These are phyloP conservation scores for Cornus controversa DNA, from an alignment of 148 eudicot genomes.

Conservation along the genomic window DNA sequence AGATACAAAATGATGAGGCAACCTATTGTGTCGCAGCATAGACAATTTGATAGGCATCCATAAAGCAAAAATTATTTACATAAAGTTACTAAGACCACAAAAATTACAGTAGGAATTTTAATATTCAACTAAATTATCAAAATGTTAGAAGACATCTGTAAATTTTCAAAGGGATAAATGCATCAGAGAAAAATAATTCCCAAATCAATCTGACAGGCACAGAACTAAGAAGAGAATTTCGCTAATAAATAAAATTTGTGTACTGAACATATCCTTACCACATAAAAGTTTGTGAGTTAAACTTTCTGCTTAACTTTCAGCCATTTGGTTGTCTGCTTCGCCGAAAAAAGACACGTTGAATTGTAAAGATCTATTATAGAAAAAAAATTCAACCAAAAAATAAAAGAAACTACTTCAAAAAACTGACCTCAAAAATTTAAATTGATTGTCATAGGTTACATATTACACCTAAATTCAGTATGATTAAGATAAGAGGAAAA, in stretches of 20 bases:
- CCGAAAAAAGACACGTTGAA: slow-evolving; percentile 58
- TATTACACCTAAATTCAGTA: background rate
- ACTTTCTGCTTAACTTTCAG: slow-evolving; percentile 29
- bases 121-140: background rate
- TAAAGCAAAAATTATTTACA: background rate
- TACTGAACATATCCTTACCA: slow-evolving; percentile 30
- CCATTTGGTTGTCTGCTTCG: slow-evolving; percentile 63
- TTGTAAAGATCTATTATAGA: slow-evolving; percentile 58
- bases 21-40: background rate
- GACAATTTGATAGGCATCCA: background rate
- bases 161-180: no score
- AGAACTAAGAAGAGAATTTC: background rate
- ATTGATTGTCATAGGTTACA: background rate
- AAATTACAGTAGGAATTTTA: background rate
- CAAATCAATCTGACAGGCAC: background rate
- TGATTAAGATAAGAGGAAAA: background rate
- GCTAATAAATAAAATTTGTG: background rate
- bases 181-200: background rate
- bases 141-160: background rate
- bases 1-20: no score
- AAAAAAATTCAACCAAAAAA: slow-evolving; percentile 35
- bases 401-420: slow-evolving; percentile 43
- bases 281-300: slow-evolving; percentile 5
- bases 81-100: background rate
- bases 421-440: slow-evolving; percentile 24